Conservation (phyloP, 176 grass and related monocot genomes). For the Ensete glaucum region DNA sequence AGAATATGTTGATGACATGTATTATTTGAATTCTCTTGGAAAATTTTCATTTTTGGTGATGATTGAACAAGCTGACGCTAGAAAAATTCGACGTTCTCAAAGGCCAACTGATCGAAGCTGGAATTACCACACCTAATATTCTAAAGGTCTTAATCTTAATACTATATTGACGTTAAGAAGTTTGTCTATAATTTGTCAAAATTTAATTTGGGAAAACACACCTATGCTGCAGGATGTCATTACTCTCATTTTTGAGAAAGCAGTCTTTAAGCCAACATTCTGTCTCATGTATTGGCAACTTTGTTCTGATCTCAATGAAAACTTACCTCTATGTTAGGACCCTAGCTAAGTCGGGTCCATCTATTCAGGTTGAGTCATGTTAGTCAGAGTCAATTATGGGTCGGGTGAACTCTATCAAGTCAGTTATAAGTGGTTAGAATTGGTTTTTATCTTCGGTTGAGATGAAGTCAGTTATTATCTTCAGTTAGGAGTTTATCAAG, state of each 20-base stretch:
- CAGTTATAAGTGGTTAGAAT: too few relatives aligned
- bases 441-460: too few relatives aligned
- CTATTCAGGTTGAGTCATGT: too few relatives aligned
- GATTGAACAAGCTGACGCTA: constrained; percentile 7
- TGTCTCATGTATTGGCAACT: constrained; percentile 46
- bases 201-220: background rate
- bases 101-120: constrained; percentile 12
- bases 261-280: constrained; percentile 41
- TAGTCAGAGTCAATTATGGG: too few relatives aligned
- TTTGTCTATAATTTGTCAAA: background rate
- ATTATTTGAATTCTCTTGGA: background rate
- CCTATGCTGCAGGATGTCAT: constrained; percentile 10
- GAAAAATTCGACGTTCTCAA: constrained; percentile 18
- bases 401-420: too few relatives aligned
- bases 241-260: constrained; percentile 15
- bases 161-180: background rate
- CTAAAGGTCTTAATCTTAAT: constrained; percentile 3
- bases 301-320: constrained; percentile 48
- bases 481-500: too few relatives aligned
- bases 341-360: too few relatives aligned
- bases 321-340: constrained; percentile 12
- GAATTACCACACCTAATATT: constrained; percentile 14
- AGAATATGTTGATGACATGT: background rate
- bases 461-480: too few relatives aligned
- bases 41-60: background rate